A percentile compares a stretch with the other conserved stretches of the same genome.
These are phyloP conservation scores for Trypanosoma congolense DNA, from an alignment of 208 protist species.

Conservation along the genomic window DNA sequence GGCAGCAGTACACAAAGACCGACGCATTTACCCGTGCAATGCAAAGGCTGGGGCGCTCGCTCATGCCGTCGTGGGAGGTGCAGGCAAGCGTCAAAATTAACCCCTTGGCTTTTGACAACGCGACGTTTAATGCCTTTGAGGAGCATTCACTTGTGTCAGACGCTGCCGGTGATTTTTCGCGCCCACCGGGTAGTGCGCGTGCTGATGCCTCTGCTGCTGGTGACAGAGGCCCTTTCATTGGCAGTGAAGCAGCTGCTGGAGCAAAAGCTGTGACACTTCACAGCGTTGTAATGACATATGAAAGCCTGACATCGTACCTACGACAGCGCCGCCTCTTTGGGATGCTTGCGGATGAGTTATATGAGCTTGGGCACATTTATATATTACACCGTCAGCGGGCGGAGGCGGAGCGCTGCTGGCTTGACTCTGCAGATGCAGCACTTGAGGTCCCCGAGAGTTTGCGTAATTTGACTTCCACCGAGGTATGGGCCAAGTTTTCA, in stretches of 20 bases:
- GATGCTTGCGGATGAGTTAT: constrained; percentile 61
- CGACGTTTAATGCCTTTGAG: neutral
- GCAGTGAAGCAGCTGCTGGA: neutral
- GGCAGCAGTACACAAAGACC: constrained; percentile 39
- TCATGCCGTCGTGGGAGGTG: constrained; percentile 25
- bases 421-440: constrained; percentile 62
- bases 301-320: constrained; percentile 35
- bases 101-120: neutral
- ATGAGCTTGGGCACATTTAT: constrained; percentile 58
- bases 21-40: constrained; percentile 28
- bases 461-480: constrained; percentile 13
- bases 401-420: constrained; percentile 57
- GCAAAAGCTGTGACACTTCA: constrained; percentile 8
- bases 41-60: constrained; percentile 25
- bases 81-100: neutral
- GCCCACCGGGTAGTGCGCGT: neutral
- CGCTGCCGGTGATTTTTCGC: neutral
- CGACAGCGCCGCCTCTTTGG: constrained; percentile 50
- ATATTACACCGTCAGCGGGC: constrained; percentile 29
- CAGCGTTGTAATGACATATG: constrained; percentile 45
- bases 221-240: neutral
- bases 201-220: neutral
- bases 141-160: neutral
- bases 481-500: constrained; percentile 8
- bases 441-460: constrained; percentile 51